A percentile compares a stretch with the other conserved stretches of the same genome.
Conservation (phyloP, 495 filamentous ascomycete genomes). For the Daldinia grandis region DNA sequence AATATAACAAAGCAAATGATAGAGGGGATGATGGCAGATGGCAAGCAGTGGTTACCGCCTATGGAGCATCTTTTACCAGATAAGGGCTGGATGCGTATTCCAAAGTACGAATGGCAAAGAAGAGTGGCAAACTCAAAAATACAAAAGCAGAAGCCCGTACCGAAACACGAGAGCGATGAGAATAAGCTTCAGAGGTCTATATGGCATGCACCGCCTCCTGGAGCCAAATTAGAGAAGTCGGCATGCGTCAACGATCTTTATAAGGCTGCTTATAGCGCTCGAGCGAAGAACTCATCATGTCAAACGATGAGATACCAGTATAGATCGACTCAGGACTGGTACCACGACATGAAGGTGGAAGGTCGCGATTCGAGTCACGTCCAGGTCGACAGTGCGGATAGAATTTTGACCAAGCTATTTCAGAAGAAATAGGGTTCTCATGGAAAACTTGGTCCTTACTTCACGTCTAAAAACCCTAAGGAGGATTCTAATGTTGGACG, state of each 20-base stretch:
- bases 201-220: conserved; percentile 53
- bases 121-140: neutral
- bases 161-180: conserved; percentile 22
- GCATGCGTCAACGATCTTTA: conserved; percentile 53
- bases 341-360: conserved; percentile 50
- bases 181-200: conserved; percentile 49
- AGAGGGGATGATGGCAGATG: conserved; percentile 33
- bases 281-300: conserved; percentile 9
- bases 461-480: neutral
- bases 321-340: conserved; percentile 54
- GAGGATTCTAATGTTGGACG: neutral
- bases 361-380: conserved; percentile 53
- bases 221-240: conserved; percentile 28
- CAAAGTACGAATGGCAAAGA: conserved; percentile 14
- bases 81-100: conserved; percentile 34
- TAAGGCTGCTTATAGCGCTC: conserved; percentile 46
- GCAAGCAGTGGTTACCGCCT: conserved; percentile 45
- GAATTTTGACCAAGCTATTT: conserved; percentile 37
- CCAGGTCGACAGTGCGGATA: conserved; percentile 48
- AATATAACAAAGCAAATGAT: conserved; percentile 38
- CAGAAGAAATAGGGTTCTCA: conserved; percentile 12
- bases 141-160: conserved; percentile 8
- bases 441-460: neutral
- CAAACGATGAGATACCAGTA: conserved; percentile 49
- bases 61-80: conserved; percentile 27